These are phyloP conservation scores for Coniochaeta sp. DNA, from an alignment of 2,329 filamentous ascomycete species.

Conservation along the genomic window DNA sequence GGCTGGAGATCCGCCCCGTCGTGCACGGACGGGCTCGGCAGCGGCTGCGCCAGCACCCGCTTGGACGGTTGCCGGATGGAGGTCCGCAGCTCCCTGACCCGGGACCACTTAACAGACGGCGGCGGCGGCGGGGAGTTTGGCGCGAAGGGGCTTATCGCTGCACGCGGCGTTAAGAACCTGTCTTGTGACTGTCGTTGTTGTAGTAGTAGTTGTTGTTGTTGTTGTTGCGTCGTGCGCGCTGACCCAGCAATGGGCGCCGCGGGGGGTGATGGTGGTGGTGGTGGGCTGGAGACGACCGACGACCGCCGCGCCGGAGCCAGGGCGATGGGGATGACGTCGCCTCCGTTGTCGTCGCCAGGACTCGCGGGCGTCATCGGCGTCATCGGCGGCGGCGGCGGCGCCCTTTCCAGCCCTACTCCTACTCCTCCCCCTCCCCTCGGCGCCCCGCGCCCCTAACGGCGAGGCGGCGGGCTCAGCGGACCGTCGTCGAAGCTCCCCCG, in stretches of 20 bases:
- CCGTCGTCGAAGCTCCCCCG: not conserved
- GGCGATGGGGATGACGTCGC: constrained; percentile 11
- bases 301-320: constrained; percentile 2
- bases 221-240: not conserved
- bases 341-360: not conserved
- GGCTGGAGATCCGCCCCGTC: not conserved
- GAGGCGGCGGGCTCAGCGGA: not conserved
- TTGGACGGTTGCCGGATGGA: not conserved
- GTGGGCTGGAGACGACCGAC: not conserved
- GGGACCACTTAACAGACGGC: not conserved
- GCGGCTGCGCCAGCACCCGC: constrained; percentile 1
- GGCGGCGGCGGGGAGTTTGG: not conserved
- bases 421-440: constrained; percentile 3
- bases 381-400: not conserved
- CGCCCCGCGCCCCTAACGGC: constrained; percentile 11
- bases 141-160: not conserved
- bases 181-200: not conserved
- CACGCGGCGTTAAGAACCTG: not conserved
- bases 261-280: no score
- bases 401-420: not conserved
- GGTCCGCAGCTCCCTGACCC: constrained; percentile 1
- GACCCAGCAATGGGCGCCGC: constrained; percentile 2
- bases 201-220: not conserved
- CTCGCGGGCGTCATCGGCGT: not conserved
- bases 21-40: constrained; percentile 2